Evolutionary conservation across 257 asterid genomes (phyloP), one percentile per base, ranked within the genome.

Genomic region (Ajuga chamaepitys): DNA sequence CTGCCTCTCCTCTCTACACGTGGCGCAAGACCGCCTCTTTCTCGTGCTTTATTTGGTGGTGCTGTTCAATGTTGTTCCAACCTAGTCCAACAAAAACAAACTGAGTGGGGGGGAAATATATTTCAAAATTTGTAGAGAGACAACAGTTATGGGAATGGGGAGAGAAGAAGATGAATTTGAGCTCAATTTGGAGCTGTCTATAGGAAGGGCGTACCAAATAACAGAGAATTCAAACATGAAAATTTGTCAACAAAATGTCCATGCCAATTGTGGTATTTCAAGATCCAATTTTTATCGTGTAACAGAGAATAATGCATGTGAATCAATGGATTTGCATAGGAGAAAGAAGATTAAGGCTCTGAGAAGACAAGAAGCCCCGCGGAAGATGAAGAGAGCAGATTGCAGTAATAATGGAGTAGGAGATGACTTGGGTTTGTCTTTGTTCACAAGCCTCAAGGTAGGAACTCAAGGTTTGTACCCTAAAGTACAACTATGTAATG

Each of bases 181-280:
- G 81, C 74, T 85, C 72, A 76, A 82, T 56, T 78, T 88, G 82
- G 91, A 84, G 77, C 50, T 88, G 53, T 88, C 95, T 2, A 80
- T 88, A 4, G 94, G 95, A 0, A 85, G 95, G 20, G 75, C 76
- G 35, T 86, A 82, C 30, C 77, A 70, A 14, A 73, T 67, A 63
- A 9, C 68, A 26, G 75, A 67, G 59, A 48, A 40, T 32, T 20
- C 47, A 30, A 21, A 41, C 18, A 41, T 24, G 38, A 37, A 70
- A 45, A 26, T 22, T 11, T 7, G 13, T 26, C 55, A 59, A n/a
- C 14, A 17, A 42, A 69, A 46, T 35, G 44, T 10, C 14, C 9
- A 40, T 7, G 34, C 10, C 28, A 22, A 30, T 56, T 53, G 1
- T 5, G 57, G 17, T 4, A 5, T 70, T 38, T 35, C 69, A 26